These are phyloP conservation scores for Nidula niveotomentosa DNA, from an alignment of 1,284 basidiomycete species.

Conservation along the genomic window DNA sequence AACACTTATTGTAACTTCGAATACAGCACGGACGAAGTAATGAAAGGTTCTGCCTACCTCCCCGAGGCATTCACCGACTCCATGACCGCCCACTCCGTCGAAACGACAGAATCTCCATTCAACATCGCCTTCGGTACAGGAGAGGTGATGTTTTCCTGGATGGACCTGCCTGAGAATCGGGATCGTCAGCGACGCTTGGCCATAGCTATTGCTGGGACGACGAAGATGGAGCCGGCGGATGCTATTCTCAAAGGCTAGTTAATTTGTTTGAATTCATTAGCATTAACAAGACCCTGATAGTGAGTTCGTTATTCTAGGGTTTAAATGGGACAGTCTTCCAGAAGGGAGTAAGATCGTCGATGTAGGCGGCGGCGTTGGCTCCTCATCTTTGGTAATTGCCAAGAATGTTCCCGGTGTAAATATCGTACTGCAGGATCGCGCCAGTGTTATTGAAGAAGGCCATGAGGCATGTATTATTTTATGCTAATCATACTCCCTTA, in stretches of 20 bases:
- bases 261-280: neutral
- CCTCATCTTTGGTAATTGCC: conserved; percentile 16
- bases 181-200: conserved; percentile 6
- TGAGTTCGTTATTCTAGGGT: conserved; percentile 10
- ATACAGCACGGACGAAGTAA: conserved; percentile 4
- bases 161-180: conserved; percentile 4
- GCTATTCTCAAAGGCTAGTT: conserved; percentile 3
- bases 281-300: neutral
- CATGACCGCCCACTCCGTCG: neutral
- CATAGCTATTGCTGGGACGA: conserved; percentile 8
- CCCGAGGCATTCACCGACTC: neutral
- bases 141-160: conserved; percentile 1
- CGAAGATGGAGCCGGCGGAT: conserved; percentile 4
- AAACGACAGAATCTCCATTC: neutral
- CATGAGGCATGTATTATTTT: conserved; percentile 11
- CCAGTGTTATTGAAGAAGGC: conserved; percentile 17
- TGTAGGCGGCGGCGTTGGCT: conserved; percentile 29
- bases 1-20: neutral
- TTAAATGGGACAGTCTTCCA: conserved; percentile 20
- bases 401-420: conserved; percentile 16
- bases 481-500: neutral
- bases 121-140: neutral
- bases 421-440: conserved; percentile 28
- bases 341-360: conserved; percentile 23
- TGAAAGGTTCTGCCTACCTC: neutral